A percentile compares a stretch with the other conserved stretches of the same genome.
phyloP scores from a whole-genome alignment of 2,329 filamentous ascomycete genomes.

The Fusarium napiforme region DNA sequence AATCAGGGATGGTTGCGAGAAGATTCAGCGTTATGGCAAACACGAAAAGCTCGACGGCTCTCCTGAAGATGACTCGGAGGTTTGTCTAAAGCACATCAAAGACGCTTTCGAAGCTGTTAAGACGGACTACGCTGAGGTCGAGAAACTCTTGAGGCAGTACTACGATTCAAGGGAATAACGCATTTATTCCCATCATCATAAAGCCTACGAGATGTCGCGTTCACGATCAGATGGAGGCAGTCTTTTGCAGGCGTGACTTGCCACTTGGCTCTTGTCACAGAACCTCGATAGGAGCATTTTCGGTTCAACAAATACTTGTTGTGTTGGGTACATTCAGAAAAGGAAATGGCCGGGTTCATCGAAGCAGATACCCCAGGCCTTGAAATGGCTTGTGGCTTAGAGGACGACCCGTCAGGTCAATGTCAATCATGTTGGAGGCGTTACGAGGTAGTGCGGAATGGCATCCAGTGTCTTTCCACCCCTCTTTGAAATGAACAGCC shows the following conservation, averaged over 20 bases:
- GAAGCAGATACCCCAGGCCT: slow-evolving; percentile 37
- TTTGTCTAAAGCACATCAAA: slow-evolving; percentile 76
- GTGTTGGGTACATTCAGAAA: slow-evolving; percentile 27
- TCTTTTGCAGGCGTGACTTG: slow-evolving; percentile 13
- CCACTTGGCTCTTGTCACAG: background rate
- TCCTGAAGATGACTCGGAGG: slow-evolving; percentile 71
- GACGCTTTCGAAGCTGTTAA: slow-evolving; percentile 78
- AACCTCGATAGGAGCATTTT: slow-evolving; percentile 9
- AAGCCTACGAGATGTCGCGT: slow-evolving; percentile 9
- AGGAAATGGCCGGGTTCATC: slow-evolving; percentile 31
- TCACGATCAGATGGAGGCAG: background rate
- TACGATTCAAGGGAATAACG: slow-evolving; percentile 53
- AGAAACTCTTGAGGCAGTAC: slow-evolving; percentile 76
- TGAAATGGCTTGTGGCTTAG: slow-evolving; percentile 31
- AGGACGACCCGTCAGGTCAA: slow-evolving; percentile 20
- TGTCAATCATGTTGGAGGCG: slow-evolving; percentile 16
- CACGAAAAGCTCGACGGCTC: slow-evolving; percentile 81
- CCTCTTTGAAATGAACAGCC: slow-evolving; percentile 36
- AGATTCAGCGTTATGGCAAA: slow-evolving; percentile 93
- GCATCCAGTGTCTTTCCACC: background rate
- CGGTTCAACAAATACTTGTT: slow-evolving; percentile 16
- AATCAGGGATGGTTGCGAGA: slow-evolving; percentile 92
- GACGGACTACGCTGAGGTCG: slow-evolving; percentile 79
- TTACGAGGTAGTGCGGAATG: slow-evolving; percentile 12
- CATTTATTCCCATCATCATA: slow-evolving; percentile 4